Base-by-base conservation (phyloP, 2,329 filamentous ascomycete genomes). In the Hymenoscyphus infarciens region DNA sequence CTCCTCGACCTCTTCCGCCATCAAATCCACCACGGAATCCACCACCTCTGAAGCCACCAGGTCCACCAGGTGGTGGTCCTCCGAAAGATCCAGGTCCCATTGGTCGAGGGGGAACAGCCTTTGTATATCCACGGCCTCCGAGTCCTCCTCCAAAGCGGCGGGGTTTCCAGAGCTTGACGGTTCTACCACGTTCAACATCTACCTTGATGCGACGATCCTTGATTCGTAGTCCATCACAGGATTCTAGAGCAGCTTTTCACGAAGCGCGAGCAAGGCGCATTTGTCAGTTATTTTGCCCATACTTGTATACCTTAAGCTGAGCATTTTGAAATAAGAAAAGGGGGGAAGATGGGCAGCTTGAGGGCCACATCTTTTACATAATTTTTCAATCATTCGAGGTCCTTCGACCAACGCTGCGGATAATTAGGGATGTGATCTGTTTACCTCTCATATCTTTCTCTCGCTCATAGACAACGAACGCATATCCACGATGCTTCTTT, bases 391-490 rank as follows among this genome's bases (percentile, higher is more conserved):
- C 45, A 61, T 60, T 63, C 39, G 59, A 52, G 45, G 62, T 68
- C 65, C 61, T 63, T 52, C 59, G 60, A 63, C 57, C 11, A 60
- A 67, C 66, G 69, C 69, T 74, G 69, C 73, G 71, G 73, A 74
- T 71, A 71, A 71, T 75, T 65, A 65, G 67, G 77, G 74, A 71
- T 76, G 75, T 79, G 76, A 75, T 74, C 75, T 77, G 78, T 80
- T 86, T 96, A 97, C 93, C 92, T 92, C 96, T 96, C 93, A 98
- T 97, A 76, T 98, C 95, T 78, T 94, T 93, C 79, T 98, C 95
- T 76, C 91, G 89, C 78, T 98, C 94, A 75, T 94, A 99, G 61
- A 98, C 91, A 70, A 99, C 89, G 75, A 99, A 99, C 65, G 92
- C 95, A 77, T 99, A 99, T 66, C 95, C 95, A 72, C 89, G 84